Conservation (phyloP, 352 stramenopile genomes). For the Phytophthora uliginosa region DNA sequence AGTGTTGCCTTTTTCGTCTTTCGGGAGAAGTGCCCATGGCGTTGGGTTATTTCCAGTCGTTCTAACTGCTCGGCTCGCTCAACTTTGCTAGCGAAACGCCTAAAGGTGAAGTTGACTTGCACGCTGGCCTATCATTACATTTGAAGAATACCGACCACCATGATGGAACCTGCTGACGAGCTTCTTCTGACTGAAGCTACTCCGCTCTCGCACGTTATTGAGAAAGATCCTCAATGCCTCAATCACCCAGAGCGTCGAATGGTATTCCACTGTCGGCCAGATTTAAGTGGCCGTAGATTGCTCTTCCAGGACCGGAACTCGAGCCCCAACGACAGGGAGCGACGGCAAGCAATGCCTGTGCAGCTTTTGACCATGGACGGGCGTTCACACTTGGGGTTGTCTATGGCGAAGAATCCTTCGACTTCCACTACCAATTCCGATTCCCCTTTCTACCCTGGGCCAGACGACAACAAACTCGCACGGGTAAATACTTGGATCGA, state of each 20-base stretch:
- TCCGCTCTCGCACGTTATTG: slow-evolving; percentile 14
- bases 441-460: not conserved
- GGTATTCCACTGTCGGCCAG: slow-evolving; percentile 57
- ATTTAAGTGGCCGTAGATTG: slow-evolving; percentile 51
- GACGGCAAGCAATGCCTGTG: slow-evolving; percentile 37
- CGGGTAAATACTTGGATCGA: slow-evolving; percentile 12
- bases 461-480: slow-evolving; percentile 28
- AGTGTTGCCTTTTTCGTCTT: not conserved
- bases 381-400: slow-evolving; percentile 51
- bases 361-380: slow-evolving; percentile 65
- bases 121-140: not conserved
- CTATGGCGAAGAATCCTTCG: slow-evolving; percentile 13
- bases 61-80: slow-evolving; percentile 12
- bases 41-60: slow-evolving; percentile 21
- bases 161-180: slow-evolving; percentile 52
- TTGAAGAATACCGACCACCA: slow-evolving; percentile 7
- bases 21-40: not conserved
- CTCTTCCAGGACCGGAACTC: slow-evolving; percentile 48
- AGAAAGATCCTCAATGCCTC: slow-evolving; percentile 6
- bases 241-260: slow-evolving; percentile 37
- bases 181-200: slow-evolving; percentile 26
- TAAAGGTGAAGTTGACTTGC: not conserved
- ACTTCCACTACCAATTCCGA: slow-evolving; percentile 6
- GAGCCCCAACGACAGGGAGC: not conserved
- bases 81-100: slow-evolving; percentile 19